Evolutionary conservation across 768 basidiomycete species (phyloP).

Genomic region (Panus rudis): DNA sequence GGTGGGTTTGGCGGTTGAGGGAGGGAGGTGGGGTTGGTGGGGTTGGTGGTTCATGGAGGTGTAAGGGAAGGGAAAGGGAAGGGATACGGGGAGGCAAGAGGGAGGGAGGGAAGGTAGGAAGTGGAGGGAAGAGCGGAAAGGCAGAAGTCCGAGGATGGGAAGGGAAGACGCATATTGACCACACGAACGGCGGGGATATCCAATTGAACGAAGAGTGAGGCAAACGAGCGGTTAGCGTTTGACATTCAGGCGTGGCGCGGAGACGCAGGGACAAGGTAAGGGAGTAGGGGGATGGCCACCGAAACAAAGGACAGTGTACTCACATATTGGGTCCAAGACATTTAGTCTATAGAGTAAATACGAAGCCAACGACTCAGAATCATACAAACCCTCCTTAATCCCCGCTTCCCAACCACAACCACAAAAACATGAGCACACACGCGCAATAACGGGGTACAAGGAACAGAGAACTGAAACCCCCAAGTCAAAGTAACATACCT

Average conservation of each 20-base stretch:
- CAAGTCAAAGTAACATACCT: slow-evolving; percentile 47
- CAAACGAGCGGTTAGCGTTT: too few relatives aligned
- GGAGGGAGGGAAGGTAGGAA: too few relatives aligned
- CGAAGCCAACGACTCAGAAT: slow-evolving; percentile 74
- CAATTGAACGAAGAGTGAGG: too few relatives aligned
- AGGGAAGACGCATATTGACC: too few relatives aligned
- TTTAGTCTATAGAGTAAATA: slow-evolving; percentile 87
- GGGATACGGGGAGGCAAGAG: too few relatives aligned
- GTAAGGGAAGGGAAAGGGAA: background rate
- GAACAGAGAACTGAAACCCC: too few relatives aligned
- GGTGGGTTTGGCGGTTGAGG: too few relatives aligned
- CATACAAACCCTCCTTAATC: slow-evolving; percentile 90
- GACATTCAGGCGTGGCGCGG: background rate
- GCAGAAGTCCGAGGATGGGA: too few relatives aligned
- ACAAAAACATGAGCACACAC: background rate
- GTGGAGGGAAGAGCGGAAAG: background rate
- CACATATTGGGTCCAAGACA: slow-evolving; percentile 64
- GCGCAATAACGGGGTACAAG: too few relatives aligned
- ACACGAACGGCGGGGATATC: too few relatives aligned
- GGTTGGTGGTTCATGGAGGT: background rate
- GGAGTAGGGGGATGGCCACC: too few relatives aligned
- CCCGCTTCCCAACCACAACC: slow-evolving; percentile 74
- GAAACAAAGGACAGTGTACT: slow-evolving; percentile 23
- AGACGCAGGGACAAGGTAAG: slow-evolving; percentile 6
- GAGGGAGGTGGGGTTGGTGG: background rate